These are phyloP conservation scores for Phyllosticta citriasiana DNA, from an alignment of 2,329 filamentous ascomycete genomes.

Conservation along the genomic window DNA sequence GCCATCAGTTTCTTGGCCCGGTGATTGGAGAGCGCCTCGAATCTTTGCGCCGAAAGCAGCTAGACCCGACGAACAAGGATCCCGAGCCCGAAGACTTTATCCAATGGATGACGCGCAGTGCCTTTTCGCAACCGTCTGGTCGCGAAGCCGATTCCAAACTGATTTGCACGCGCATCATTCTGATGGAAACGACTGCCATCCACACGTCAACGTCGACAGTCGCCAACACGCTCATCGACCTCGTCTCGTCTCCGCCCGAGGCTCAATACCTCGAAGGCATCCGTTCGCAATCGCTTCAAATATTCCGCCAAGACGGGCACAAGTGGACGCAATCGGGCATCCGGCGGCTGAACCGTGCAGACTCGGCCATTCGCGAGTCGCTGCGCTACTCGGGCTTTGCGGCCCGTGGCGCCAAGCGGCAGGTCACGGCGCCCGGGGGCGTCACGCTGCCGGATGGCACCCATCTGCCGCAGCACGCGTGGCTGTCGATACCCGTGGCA, in stretches of 20 bases:
- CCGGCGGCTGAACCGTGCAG: slow-evolving; percentile 16
- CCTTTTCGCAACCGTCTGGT: not conserved
- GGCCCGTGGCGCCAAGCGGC: slow-evolving; percentile 14
- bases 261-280: slow-evolving; percentile 6
- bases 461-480: slow-evolving; percentile 15
- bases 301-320: not conserved
- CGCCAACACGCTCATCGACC: not conserved
- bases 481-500: slow-evolving; percentile 13
- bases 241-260: not conserved
- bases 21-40: slow-evolving; percentile 3
- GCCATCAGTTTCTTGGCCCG: not conserved
- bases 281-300: not conserved
- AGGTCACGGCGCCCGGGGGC: slow-evolving; percentile 19
- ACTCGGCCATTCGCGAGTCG: slow-evolving; percentile 22
- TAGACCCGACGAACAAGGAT: not conserved
- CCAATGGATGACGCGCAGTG: not conserved
- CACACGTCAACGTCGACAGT: slow-evolving; percentile 13
- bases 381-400: slow-evolving; percentile 19
- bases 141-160: not conserved
- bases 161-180: slow-evolving; percentile 5
- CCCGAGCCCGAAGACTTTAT: not conserved
- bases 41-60: not conserved
- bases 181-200: slow-evolving; percentile 17
- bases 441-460: slow-evolving; percentile 18
- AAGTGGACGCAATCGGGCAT: slow-evolving; percentile 16